Evolutionary conservation across 805 yeast species (phyloP), one percentile per base, ranked within the genome.

Genomic region (Kazachstania bromeliacearum): DNA sequence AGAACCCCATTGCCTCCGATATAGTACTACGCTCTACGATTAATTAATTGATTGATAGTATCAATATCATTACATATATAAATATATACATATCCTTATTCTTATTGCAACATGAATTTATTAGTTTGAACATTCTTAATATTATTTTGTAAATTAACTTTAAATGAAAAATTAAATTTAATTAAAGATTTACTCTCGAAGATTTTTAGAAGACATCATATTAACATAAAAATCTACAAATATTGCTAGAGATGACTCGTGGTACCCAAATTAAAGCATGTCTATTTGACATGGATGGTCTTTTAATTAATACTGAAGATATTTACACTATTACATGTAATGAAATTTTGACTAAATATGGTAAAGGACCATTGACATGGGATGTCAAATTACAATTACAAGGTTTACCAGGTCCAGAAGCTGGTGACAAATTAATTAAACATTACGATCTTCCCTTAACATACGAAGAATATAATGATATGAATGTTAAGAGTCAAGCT

Each of bases 261-360:
- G 5, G 27, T 18, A 45, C 49, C 13, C 25, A 22, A 31, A 40
- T 53, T 9, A 55, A 49, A 36, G 62, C 63, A 45, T 59, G 64
- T 42, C 48, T 59, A 17, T 59, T 59, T 39, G 95, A 85, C 67
- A 84, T 92, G 97, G 99, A 92, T 57, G 99, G 99, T 1, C 72
- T 94, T 17, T 67, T 92, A 43, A 73, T 92, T 53, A 85, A 88
- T 63, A 83, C 96, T 4, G 99, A 92, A 60, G 94, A 84, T 45
- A 68, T 88, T 37, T 92, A 92, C 59, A 89, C 98, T 1, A 75
- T 75, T 38, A 82, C 84, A 3, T 66, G 84, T 22, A 73, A 81
- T 34, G 79, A 75, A 36, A 59, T 84, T 2, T 66, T 92, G 18
- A 73, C 75, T 10, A 64, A 67, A 37, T 80, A 74, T 51, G 84